Evolutionary conservation across 106 monocot species (phyloP).

Genomic region (Acanthochlamys bracteata): DNA sequence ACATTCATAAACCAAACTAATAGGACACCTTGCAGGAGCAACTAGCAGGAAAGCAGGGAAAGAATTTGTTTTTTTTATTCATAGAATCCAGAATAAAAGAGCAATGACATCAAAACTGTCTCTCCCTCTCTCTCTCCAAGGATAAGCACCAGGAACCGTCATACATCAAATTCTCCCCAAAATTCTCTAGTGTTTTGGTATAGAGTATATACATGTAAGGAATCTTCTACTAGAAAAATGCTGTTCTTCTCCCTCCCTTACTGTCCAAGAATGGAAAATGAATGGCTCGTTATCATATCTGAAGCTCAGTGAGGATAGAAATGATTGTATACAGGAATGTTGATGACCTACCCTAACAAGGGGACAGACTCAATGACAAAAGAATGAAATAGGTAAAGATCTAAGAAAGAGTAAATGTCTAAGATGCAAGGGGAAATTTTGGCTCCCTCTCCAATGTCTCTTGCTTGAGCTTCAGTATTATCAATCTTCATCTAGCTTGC

Average conservation of each 20-base stretch:
- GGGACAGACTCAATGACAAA: not conserved
- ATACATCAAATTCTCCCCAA: not conserved
- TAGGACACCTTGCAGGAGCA: too few species aligned
- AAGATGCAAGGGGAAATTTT: slow-evolving; percentile 2
- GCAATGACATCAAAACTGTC: slow-evolving; percentile 3
- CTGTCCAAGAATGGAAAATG: not conserved
- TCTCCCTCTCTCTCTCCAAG: slow-evolving; percentile 6
- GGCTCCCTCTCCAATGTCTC: not conserved
- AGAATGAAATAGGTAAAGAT: slow-evolving; percentile 4
- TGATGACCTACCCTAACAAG: not conserved
- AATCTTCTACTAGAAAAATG: not conserved
- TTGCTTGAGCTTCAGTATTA: not conserved
- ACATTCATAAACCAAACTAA: too few species aligned
- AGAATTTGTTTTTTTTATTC: not conserved
- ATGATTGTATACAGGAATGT: not conserved
- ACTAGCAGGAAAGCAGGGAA: not conserved
- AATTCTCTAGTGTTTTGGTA: slow-evolving; percentile 6
- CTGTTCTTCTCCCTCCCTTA: not conserved
- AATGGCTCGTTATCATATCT: not conserved
- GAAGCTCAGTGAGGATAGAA: not conserved
- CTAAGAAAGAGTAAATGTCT: slow-evolving; percentile 4
- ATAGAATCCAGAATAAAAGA: not conserved
- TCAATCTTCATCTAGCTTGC: not conserved
- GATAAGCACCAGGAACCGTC: slow-evolving; percentile 2
- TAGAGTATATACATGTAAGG: slow-evolving; percentile 1